Base-by-base conservation (phyloP, 345 rosid genomes). In the Adansonia digitata region DNA sequence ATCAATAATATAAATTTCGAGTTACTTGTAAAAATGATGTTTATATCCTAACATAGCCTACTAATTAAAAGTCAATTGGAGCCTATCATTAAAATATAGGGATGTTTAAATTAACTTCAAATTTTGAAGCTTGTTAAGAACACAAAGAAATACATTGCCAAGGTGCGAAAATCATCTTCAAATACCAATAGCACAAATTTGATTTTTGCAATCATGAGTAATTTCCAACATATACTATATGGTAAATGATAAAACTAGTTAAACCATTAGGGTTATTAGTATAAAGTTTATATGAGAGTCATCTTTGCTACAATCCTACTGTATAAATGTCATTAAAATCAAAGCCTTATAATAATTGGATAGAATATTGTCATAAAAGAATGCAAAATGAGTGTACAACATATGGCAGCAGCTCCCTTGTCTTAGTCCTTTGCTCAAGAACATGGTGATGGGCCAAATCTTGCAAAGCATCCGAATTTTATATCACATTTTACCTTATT, bases 391-490 rank as follows among this genome's bases (percentile, higher is more conserved):
- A n/a, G n/a, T n/a, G n/a, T n/a, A n/a, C n/a, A n/a, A 24, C 22
- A 29, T 69, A 69, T 42, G 70, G 12, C 31, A n/a, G 48, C 27
- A 5, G 27, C 66, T 27, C 24, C 22, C 39, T 43, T 68, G 22
- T 27, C 20, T 24, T 17, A 20, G 13, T n/a, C 48, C 24, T 20
- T 37, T 2, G 48, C 48, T 37, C 69, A 37, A 42, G 24, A 20
- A 26, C 37, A 7, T 18, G 35, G 8, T 15, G 51, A 67, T 42
- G 18, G 43, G 62, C 63, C 63, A 60, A 70, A 51, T 62, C 65
- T 76, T 76, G 63, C 79, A 18, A 18, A 18, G 27, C 46, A 64
- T 72, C 26, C 11, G 34, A 13, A n/a, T n/a, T n/a, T n/a, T n/a
- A n/a, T n/a, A n/a, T n/a, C n/a, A n/a, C n/a, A n/a, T n/a, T n/a